These are phyloP conservation scores for Podila minutissima DNA, from an alignment of 192 early-diverging fungal genomes.

Conservation along the genomic window DNA sequence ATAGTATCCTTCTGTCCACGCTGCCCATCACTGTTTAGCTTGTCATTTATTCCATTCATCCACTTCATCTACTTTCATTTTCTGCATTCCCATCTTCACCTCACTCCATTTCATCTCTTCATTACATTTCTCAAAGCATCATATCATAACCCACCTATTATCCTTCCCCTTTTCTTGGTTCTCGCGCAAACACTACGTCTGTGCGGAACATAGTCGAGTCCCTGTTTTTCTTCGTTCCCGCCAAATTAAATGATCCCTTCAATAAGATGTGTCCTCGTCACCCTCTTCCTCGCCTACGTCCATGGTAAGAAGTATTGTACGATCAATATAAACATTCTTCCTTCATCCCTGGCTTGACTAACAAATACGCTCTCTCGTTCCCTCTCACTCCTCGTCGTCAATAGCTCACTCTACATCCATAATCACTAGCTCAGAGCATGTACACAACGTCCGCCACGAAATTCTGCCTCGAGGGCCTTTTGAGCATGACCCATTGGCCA, in stretches of 20 bases:
- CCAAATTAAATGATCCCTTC: neutral
- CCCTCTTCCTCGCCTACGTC: neutral
- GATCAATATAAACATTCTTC: neutral
- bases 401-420: conserved; percentile 36
- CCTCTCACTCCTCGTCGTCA: neutral
- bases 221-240: neutral
- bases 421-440: conserved; percentile 26
- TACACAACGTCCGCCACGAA: conserved; percentile 31
- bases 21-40: too few species aligned
- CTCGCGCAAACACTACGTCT: too few species aligned
- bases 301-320: neutral
- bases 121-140: too few species aligned
- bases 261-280: neutral
- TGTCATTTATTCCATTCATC: too few species aligned
- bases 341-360: neutral
- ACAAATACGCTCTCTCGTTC: neutral
- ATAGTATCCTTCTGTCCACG: too few species aligned
- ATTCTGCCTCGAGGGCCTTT: conserved; percentile 20
- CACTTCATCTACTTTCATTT: too few species aligned
- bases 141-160: too few species aligned
- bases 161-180: too few species aligned
- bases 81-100: too few species aligned
- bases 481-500: conserved; percentile 10
- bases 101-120: too few species aligned
- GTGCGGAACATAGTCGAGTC: too few species aligned